Evolutionary conservation across 2,329 filamentous ascomycete genomes (phyloP).

Genomic region (Thelonectria discophora): DNA sequence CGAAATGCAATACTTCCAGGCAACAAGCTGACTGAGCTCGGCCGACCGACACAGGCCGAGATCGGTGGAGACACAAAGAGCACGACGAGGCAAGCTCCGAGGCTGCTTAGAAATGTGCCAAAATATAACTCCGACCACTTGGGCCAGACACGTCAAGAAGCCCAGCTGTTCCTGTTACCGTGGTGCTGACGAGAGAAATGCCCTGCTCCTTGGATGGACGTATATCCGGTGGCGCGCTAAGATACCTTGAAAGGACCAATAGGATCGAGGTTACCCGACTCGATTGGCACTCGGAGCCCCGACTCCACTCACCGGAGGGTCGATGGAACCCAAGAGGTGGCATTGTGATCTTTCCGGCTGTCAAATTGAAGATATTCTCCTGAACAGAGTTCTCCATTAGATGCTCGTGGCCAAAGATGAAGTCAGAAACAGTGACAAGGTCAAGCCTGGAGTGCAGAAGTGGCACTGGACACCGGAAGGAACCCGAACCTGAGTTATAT

Average conservation of each 20-base stretch:
- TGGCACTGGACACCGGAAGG: no score
- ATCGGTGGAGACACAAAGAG: neutral
- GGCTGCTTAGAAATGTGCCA: neutral
- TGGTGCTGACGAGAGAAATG: neutral
- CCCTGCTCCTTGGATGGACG: conserved; percentile 1
- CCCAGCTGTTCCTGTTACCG: neutral
- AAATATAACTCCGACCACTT: neutral
- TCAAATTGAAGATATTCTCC: neutral
- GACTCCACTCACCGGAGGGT: neutral
- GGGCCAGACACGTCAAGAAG: neutral
- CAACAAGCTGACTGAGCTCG: no score
- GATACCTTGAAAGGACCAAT: conserved; percentile 1
- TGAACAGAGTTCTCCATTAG: neutral
- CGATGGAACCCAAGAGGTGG: neutral
- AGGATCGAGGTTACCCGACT: conserved; percentile 13
- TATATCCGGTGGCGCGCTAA: conserved; percentile 14
- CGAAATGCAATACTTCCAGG: no score
- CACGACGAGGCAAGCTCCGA: neutral
- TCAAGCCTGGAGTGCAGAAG: no score
- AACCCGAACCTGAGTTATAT: no score
- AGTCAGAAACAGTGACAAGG: neutral
- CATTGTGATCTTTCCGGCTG: neutral
- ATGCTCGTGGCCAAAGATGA: neutral
- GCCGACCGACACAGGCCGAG: neutral
- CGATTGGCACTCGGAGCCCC: neutral